Evolutionary conservation across 2,329 filamentous ascomycete species (phyloP).

Genomic region (Paracorniculantispora psalliotae): DNA sequence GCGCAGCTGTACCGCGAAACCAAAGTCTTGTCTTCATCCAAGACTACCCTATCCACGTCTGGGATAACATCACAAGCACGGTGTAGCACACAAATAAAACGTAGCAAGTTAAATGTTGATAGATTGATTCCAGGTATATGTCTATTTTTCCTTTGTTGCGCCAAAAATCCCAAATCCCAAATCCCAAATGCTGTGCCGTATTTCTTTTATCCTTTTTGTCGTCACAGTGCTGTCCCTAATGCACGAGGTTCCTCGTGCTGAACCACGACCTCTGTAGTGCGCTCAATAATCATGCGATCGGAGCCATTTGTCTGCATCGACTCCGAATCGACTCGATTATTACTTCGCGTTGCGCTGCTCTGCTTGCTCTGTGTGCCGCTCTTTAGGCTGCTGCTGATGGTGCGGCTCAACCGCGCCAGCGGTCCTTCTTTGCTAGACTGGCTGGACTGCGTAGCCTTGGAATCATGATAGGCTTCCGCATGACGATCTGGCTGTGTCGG

Average conservation of each 20-base stretch:
- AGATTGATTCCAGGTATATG: no score
- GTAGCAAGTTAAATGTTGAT: no score
- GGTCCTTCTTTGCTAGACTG: background rate
- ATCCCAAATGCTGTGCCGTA: no score
- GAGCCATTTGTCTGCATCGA: slow-evolving; percentile 2
- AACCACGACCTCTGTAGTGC: slow-evolving; percentile 4
- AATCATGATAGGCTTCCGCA: background rate
- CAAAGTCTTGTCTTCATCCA: no score
- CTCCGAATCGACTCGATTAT: background rate
- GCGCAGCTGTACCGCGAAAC: no score
- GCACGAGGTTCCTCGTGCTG: background rate
- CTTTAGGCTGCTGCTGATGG: background rate
- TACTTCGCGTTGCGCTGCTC: background rate
- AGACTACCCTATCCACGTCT: background rate
- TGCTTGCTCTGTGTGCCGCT: background rate
- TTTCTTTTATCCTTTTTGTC: background rate
- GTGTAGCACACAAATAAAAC: background rate
- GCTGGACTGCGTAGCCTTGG: background rate
- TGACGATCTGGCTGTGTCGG: background rate
- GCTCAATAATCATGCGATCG: slow-evolving; percentile 9
- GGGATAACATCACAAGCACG: background rate
- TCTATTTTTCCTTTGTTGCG: no score
- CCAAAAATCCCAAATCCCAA: no score
- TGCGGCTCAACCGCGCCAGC: background rate
- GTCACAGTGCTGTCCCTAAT: background rate